These are phyloP conservation scores for Cystobasidium slooffiae DNA, from an alignment of 1,284 basidiomycete species.

Conservation along the genomic window DNA sequence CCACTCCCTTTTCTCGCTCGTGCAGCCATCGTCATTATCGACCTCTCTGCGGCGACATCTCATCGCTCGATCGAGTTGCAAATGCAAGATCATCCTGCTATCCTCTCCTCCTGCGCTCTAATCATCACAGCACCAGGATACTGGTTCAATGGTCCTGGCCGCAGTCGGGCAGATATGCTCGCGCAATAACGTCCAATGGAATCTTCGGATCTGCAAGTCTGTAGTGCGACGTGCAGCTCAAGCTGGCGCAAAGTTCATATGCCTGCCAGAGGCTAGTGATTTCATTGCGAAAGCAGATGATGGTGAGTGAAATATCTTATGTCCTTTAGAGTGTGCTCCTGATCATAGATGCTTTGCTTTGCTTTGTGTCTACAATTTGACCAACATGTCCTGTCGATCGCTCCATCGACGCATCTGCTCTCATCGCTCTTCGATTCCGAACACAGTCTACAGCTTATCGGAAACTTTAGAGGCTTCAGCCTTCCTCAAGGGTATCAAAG, in stretches of 20 bases:
- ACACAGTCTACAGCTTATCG: conserved; percentile 51
- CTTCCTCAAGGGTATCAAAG: conserved; percentile 57
- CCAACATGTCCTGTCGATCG: not conserved
- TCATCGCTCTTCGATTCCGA: not conserved
- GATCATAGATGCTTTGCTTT: not conserved
- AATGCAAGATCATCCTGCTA: no score
- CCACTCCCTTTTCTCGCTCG: no score
- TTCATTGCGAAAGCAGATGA: conserved; percentile 60
- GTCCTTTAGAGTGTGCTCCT: not conserved
- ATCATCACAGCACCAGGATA: no score
- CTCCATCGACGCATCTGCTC: not conserved
- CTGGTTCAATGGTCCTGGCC: conserved; percentile 45
- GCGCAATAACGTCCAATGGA: conserved; percentile 54
- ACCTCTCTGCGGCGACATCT: no score
- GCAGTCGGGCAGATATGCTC: conserved; percentile 53
- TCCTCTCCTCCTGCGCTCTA: no score
- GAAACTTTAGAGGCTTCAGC: conserved; percentile 50
- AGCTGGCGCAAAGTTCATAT: conserved; percentile 59
- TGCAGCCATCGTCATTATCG: no score
- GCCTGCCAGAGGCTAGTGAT: conserved; percentile 62
- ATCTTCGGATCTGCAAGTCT: conserved; percentile 54
- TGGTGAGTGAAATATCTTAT: conserved; percentile 49
- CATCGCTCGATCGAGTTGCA: no score
- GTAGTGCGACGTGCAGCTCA: conserved; percentile 58
- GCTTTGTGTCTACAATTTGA: not conserved